Percentiles rank a stretch among this genome's conserved stretches.
Evolutionary conservation across 2,329 filamentous ascomycete genomes (phyloP).

Genomic region (Epichloe festucae): DNA sequence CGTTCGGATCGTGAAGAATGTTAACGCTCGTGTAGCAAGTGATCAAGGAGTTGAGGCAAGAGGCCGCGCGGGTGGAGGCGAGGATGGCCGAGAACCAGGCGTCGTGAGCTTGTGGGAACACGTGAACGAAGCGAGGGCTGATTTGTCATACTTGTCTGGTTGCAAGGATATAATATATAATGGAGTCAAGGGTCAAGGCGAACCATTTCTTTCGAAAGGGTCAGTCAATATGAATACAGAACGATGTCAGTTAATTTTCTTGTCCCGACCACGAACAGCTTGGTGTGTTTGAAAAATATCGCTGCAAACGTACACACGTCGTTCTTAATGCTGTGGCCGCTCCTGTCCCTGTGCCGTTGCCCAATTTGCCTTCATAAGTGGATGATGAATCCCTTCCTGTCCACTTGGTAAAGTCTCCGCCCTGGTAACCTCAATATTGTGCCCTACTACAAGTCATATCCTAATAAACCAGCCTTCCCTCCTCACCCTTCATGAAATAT

Average conservation of each 20-base stretch:
- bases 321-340: background rate
- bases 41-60: slow-evolving; percentile 45
- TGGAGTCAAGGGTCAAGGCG: background rate
- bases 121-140: background rate
- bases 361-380: background rate
- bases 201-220: too few relatives aligned
- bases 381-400: background rate
- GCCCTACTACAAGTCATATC: background rate
- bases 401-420: background rate
- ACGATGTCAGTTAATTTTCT: background rate
- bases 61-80: slow-evolving; percentile 35
- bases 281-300: background rate
- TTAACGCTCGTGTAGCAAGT: slow-evolving; percentile 31
- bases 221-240: background rate
- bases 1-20: background rate
- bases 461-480: background rate
- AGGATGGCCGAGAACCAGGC: slow-evolving; percentile 11
- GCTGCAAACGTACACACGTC: background rate
- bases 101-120: background rate
- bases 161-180: background rate
- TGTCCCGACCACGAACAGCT: background rate
- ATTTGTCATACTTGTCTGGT: background rate
- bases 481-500: background rate
- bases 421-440: background rate
- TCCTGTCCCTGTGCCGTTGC: background rate